Percentiles rank a stretch among this genome's conserved stretches.
Evolutionary conservation across 176 grass and related monocot species (phyloP).

Genomic region (Hordeum marinum): DNA sequence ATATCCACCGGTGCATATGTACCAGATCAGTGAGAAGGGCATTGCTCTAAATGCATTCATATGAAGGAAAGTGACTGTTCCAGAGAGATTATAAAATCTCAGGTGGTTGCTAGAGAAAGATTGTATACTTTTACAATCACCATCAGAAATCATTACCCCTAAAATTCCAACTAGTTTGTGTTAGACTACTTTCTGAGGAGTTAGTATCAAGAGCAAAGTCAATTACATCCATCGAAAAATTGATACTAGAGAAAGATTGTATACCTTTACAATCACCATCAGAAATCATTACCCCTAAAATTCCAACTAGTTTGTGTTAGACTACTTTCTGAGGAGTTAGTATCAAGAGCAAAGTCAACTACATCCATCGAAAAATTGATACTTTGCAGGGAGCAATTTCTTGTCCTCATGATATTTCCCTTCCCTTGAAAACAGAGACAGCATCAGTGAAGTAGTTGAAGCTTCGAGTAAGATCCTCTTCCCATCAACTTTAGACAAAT

Average conservation of each 20-base stretch:
- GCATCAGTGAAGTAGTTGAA: neutral
- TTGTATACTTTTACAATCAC: neutral
- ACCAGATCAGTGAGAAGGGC: neutral
- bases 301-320: neutral
- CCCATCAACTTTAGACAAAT: neutral
- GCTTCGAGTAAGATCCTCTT: neutral
- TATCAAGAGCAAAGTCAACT: neutral
- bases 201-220: neutral
- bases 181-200: neutral
- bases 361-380: neutral
- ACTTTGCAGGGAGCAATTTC: neutral
- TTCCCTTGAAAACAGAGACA: neutral
- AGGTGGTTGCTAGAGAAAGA: neutral
- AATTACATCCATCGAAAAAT: neutral
- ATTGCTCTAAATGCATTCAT: neutral
- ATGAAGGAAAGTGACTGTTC: neutral
- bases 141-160: neutral
- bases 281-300: neutral
- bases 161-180: neutral
- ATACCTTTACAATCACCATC: too few relatives aligned
- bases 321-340: neutral
- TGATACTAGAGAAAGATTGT: neutral
- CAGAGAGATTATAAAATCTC: neutral
- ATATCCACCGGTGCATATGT: neutral
- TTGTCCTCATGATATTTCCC: neutral